A percentile compares a stretch with the other conserved stretches of the same genome.
phyloP scores from a whole-genome alignment of 352 stramenopile species.

The Phytophthora melonis region DNA sequence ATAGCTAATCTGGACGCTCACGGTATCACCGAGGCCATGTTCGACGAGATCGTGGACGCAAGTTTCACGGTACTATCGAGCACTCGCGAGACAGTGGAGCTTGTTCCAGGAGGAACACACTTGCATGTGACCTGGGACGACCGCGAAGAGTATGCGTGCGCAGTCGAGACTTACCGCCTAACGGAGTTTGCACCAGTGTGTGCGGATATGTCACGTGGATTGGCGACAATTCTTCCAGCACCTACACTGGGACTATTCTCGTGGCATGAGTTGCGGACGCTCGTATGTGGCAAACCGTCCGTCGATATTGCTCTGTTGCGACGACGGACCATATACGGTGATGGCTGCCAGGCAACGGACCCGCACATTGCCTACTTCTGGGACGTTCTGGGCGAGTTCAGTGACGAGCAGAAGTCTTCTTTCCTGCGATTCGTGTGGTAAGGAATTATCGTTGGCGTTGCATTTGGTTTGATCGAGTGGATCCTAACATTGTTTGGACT shows the following conservation, averaged over 20 bases:
- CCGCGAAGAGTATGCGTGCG: conserved; percentile 81
- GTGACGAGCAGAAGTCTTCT: conserved; percentile 89
- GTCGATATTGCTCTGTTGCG: conserved; percentile 91
- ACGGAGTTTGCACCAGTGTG: conserved; percentile 84
- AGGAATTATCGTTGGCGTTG: conserved; percentile 3
- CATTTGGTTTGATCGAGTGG: neutral
- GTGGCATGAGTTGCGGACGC: conserved; percentile 89
- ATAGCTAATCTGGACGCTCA: conserved; percentile 85
- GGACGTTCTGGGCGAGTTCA: conserved; percentile 90
- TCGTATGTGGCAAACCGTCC: conserved; percentile 91
- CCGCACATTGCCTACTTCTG: conserved; percentile 92
- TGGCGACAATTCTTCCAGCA: conserved; percentile 89
- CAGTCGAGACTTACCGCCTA: conserved; percentile 83
- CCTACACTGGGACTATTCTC: conserved; percentile 86
- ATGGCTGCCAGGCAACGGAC: conserved; percentile 88
- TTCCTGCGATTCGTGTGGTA: conserved; percentile 92
- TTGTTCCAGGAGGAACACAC: conserved; percentile 80
- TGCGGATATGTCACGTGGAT: conserved; percentile 73
- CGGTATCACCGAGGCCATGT: conserved; percentile 86
- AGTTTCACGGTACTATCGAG: conserved; percentile 91
- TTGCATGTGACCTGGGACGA: conserved; percentile 93
- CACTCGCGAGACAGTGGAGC: conserved; percentile 77
- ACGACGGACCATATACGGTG: conserved; percentile 90
- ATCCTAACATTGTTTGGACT: conserved; percentile 11
- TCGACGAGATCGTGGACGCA: conserved; percentile 93